Conservation (phyloP, 139 green algal species). For the Nannochloris sp. region DNA sequence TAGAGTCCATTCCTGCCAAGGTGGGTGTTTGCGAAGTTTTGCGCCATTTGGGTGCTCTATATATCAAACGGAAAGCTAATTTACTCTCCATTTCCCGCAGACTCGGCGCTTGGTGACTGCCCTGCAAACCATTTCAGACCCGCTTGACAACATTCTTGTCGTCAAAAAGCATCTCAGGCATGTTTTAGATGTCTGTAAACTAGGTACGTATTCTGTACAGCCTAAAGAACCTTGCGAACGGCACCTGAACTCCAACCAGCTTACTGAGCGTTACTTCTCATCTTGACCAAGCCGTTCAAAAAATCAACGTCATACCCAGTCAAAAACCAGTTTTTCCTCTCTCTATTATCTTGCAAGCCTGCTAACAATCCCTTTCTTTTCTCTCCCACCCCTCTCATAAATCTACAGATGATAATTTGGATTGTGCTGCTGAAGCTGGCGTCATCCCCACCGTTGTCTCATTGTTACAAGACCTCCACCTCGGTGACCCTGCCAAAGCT, state of each 20-base stretch:
- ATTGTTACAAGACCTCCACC: conserved; percentile 35
- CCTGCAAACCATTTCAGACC: not conserved
- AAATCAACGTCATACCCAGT: no score
- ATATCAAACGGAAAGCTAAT: not conserved
- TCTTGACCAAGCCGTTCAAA: no score
- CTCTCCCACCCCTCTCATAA: not conserved
- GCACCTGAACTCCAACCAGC: no score
- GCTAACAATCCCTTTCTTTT: not conserved
- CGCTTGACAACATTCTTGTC: conserved; percentile 1
- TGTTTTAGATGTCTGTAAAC: conserved; percentile 29
- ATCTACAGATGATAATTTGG: conserved; percentile 71
- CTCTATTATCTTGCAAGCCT: no score
- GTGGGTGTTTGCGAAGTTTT: no score
- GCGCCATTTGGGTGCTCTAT: no score
- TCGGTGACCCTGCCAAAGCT: not conserved
- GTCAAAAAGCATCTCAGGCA: conserved; percentile 13
- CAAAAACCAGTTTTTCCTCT: no score
- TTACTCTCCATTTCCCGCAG: not conserved
- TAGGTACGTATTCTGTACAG: conserved; percentile 23
- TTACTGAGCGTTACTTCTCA: no score
- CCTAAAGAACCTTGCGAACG: no score
- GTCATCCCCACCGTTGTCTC: conserved; percentile 60
- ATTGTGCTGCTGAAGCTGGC: conserved; percentile 55
- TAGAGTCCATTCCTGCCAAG: not conserved
- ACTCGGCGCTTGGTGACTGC: not conserved